phyloP scores from a whole-genome alignment of 2,329 filamentous ascomycete genomes.

The Trichoderma guizhouense region DNA sequence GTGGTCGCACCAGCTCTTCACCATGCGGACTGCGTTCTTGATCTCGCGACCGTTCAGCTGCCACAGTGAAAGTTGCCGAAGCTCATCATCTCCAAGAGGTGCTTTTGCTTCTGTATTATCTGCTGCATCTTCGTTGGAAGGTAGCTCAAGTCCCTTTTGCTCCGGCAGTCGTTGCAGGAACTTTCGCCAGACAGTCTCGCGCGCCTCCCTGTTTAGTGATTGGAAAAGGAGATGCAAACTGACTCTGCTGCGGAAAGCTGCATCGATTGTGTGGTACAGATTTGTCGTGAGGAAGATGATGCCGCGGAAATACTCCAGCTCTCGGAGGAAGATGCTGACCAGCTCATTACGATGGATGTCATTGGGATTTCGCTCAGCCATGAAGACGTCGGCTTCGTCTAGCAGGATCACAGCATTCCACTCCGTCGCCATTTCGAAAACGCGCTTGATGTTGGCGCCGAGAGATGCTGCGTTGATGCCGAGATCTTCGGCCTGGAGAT shows the following conservation, averaged over 20 bases:
- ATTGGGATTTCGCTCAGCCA: slow-evolving; percentile 43
- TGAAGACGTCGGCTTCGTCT: slow-evolving; percentile 53
- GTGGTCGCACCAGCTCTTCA: slow-evolving; percentile 42
- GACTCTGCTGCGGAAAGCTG: slow-evolving; percentile 45
- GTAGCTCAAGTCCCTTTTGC: background rate
- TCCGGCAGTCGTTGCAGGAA: slow-evolving; percentile 39
- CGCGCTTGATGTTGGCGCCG: slow-evolving; percentile 45
- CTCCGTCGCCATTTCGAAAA: slow-evolving; percentile 46
- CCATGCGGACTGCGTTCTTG: slow-evolving; percentile 47
- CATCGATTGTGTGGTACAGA: slow-evolving; percentile 40
- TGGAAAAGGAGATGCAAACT: slow-evolving; percentile 46
- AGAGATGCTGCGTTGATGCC: slow-evolving; percentile 42
- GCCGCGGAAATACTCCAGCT: slow-evolving; percentile 45
- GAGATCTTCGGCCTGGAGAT: slow-evolving; percentile 46
- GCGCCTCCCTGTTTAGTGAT: slow-evolving; percentile 36
- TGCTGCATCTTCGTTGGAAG: slow-evolving; percentile 3
- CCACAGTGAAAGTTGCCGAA: slow-evolving; percentile 39
- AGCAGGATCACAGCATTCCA: slow-evolving; percentile 52
- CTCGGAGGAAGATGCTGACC: slow-evolving; percentile 45
- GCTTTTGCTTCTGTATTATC: background rate
- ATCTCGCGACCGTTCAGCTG: slow-evolving; percentile 46
- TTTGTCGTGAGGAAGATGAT: slow-evolving; percentile 47
- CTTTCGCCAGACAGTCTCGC: slow-evolving; percentile 44
- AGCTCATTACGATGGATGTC: slow-evolving; percentile 49
- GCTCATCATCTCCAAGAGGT: slow-evolving; percentile 33